Evolutionary conservation across 257 asterid species (phyloP), one percentile per base, ranked within the genome.

Genomic region (Ligustrum vulgare): DNA sequence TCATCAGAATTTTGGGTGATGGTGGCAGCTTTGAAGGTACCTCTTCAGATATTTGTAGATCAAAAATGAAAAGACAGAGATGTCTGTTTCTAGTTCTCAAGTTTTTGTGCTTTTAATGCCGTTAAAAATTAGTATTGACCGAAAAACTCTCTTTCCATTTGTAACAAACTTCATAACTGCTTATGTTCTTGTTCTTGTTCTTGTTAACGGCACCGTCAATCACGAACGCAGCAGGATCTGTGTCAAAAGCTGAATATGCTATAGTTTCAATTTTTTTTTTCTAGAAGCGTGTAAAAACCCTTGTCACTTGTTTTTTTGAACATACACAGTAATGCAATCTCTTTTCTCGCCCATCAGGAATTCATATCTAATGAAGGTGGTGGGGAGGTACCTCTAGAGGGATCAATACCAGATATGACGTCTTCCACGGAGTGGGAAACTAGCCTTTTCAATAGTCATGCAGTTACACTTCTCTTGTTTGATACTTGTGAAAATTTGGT

Each of bases 341-440:
- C 71, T 64, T 78, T 72, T 69, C 36, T 34, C 74, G 43, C 34
- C 45, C 18, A 77, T 78, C 87, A 95, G 99, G 97, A 89, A 77
- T 95, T 95, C 78, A 87, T 93, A 45, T 85, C 88, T 73, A 90
- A 84, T 79, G 98, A 95, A 93, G 98, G 99, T 70, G 89, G 84
- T 28, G 97, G 98, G 64, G 99, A 90, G 89, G 92, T 92, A 77
- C 97, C 99, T 75, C 91, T 95, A 33, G 99, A 95, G 82, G 99
- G 98, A 77, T 83, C 97, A 69, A 93, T 95, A 82, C 98, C 99
- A 15, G 99, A 95, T 79, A 95, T 95, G 99, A 93, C 98, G 69
- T 93, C 99, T 78, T 93, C 98, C 8, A 93, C 99, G 0, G 99
- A 95, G 99, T 95, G 71, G 89, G 96, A 86, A 80, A 66, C 80